Conservation (phyloP, 225 moss, liverwort and hornwort genomes). For the Rhytidiadelphus loreus region DNA sequence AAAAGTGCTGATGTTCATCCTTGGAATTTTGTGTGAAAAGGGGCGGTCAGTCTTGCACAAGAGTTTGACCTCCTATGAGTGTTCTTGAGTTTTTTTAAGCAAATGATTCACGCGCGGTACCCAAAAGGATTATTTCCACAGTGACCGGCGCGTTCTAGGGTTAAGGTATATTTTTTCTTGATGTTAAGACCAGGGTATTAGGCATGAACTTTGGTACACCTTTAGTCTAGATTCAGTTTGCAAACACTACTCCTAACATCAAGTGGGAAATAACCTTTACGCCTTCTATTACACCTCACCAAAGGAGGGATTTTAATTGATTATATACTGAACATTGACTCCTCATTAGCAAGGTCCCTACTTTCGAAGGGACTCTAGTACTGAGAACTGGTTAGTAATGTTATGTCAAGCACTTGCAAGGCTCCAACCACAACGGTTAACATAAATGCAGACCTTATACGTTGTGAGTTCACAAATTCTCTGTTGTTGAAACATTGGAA, state of each 20-base stretch:
- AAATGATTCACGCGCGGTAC: no score
- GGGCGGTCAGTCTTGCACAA: no score
- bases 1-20: no score
- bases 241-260: neutral
- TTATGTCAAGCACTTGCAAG: neutral
- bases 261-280: neutral
- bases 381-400: neutral
- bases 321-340: neutral
- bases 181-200: neutral
- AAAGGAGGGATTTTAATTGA: neutral
- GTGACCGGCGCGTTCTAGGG: no score
- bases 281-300: neutral
- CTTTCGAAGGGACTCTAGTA: neutral
- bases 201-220: neutral
- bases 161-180: neutral
- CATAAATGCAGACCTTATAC: constrained; percentile 38
- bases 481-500: constrained; percentile 48
- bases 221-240: neutral
- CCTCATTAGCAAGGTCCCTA: neutral
- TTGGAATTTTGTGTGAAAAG: no score
- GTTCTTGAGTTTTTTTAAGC: neutral
- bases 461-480: constrained; percentile 55
- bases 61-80: neutral
- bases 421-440: neutral
- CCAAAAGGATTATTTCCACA: no score